Base-by-base conservation (phyloP, 2,329 filamentous ascomycete genomes). In the Hypoxylon sp. region DNA sequence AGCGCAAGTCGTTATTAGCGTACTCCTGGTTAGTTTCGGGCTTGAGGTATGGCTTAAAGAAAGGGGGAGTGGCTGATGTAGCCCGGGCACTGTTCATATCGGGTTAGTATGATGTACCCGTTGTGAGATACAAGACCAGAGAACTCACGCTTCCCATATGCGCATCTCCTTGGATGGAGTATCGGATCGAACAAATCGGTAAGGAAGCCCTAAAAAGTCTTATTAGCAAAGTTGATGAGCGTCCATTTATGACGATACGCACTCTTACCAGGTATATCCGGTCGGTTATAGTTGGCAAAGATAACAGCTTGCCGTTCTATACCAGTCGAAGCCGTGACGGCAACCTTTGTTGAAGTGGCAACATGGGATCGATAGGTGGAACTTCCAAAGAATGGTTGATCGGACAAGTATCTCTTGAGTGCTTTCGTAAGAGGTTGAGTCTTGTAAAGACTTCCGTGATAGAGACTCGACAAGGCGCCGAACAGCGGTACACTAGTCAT, bases 271-370 rank as follows among this genome's bases (percentile, higher is more conserved):
- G 63, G 37, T 2, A 68, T 56, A 48, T 77, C 75, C 5, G 72
- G 74, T 1, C 75, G 71, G 47, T 77, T 77, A 55, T 77, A 77
- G 19, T 76, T 77, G 7, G 75, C 73, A 52, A 77, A 74, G n/a
- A 76, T 64, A 6, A 76, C 74, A 48, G 71, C 48, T 57, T 75
- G 70, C 23, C 68, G 62, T 37, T 70, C 69, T 21, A 72, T 63
- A 2, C 65, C 63, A 0, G 67, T 71, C 29, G 70, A 69, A 14
- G 75, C 72, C 0, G 75, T 75, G 16, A 77, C 70, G 3, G 75
- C 75, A 11, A 77, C 75, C 41, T 70, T 76, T 1, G 69, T 70
- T 1, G 75, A 74, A 0, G 69, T 70, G 5, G 69, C 63, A 19
- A 72, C 39, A 5, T 47, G 63, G 3, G 74, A 74, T 16, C 69